phyloP scores from a whole-genome alignment of 1,139 yeast species.

The Saccharomycopsis crataegensis region DNA sequence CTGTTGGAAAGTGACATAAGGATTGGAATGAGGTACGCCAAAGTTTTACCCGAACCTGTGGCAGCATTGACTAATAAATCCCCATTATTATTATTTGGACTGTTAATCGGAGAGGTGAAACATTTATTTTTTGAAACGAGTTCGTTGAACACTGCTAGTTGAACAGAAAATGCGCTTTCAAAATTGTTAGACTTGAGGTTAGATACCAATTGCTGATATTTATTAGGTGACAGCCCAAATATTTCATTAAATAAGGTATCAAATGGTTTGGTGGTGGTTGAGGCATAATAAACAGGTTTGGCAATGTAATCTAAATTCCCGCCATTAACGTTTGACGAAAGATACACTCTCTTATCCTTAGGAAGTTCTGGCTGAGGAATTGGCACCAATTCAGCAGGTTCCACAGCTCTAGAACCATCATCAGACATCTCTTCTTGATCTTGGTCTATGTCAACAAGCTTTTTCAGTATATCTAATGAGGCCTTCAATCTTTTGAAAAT shows the following conservation, averaged over 20 bases:
- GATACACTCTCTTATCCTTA: constrained; percentile 35
- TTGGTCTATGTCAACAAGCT: constrained; percentile 18
- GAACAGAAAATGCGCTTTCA: constrained; percentile 68
- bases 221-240: not conserved
- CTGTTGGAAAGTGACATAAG: constrained; percentile 59
- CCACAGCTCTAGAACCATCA: constrained; percentile 25
- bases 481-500: constrained; percentile 26
- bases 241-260: constrained; percentile 27
- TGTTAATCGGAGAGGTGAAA: constrained; percentile 46
- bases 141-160: constrained; percentile 55
- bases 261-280: constrained; percentile 38
- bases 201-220: not conserved
- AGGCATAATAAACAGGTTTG: constrained; percentile 49
- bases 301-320: constrained; percentile 59
- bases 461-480: constrained; percentile 18
- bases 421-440: constrained; percentile 16
- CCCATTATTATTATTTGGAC: constrained; percentile 33
- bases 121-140: constrained; percentile 40
- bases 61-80: constrained; percentile 87
- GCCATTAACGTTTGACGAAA: constrained; percentile 27
- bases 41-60: constrained; percentile 95
- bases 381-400: constrained; percentile 46
- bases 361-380: constrained; percentile 77
- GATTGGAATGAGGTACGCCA: constrained; percentile 83
- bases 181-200: constrained; percentile 24